These are phyloP conservation scores for Erigeron canadensis DNA, from an alignment of 129 eudicot species.

Conservation along the genomic window DNA sequence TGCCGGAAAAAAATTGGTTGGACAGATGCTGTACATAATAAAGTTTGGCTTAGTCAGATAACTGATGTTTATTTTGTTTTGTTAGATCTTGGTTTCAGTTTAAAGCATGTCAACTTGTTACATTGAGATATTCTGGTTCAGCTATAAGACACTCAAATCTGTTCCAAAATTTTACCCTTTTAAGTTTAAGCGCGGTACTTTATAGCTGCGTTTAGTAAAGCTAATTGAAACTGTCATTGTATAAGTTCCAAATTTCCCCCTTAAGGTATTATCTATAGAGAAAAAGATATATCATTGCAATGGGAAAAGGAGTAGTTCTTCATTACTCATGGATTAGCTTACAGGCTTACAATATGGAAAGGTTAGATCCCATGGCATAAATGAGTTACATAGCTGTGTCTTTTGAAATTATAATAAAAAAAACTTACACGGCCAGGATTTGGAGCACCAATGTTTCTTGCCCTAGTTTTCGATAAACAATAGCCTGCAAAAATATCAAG, in stretches of 20 bases:
- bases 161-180: background rate
- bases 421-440: conserved; percentile 86
- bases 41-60: background rate
- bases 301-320: background rate
- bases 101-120: conserved; percentile 7
- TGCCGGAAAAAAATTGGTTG: background rate
- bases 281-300: background rate
- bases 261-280: background rate
- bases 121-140: background rate
- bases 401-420: background rate
- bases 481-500: conserved; percentile 64
- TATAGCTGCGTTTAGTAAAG: background rate
- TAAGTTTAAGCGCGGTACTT: background rate
- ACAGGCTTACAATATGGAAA: too few species aligned
- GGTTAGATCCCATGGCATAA: too few species aligned
- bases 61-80: background rate
- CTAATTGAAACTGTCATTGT: background rate
- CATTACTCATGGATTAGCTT: too few species aligned
- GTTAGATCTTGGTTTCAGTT: conserved; percentile 10
- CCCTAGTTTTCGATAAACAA: conserved; percentile 86
- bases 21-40: background rate
- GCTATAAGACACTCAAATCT: background rate
- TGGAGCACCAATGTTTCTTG: conserved; percentile 90
- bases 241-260: background rate
- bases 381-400: too few species aligned